Base-by-base conservation (phyloP, 1,139 yeast species). In the Scheffersomyces insectosa region DNA sequence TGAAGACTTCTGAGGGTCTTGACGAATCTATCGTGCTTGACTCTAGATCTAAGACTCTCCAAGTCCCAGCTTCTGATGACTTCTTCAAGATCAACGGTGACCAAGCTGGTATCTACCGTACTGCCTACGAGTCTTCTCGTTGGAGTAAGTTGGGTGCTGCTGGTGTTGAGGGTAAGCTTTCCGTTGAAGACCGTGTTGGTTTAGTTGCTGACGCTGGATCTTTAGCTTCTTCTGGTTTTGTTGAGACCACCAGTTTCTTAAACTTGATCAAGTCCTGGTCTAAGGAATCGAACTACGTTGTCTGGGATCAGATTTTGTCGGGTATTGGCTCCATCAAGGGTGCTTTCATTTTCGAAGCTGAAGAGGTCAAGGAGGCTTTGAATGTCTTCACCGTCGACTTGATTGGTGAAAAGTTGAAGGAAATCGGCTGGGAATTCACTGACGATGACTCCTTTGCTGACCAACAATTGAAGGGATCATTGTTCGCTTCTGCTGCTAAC, bases 101-200 rank as follows among this genome's bases (percentile, higher is more conserved):
- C 55, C 95, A 85, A 65, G 77, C 88, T 39, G 95, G 96, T 60
- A 79, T 89, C 45, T 89, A 83, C 72, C 81, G 96, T 60, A 86
- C 95, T 39, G 79, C 86, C 28, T 89, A 90, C 66, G 73, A 87
- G 10, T 75, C 85, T 32, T 83, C 79, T 43, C 85, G 96, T 63
- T 82, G 95, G 82, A 64, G 72, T 41, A 83, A 83, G 65, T 78
- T 89, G 53, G 89, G 93, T 44, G 65, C 77, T 52, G 89, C 88
- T 41, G 90, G 89, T 45, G 71, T 70, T 33, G 72, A 73, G 14
- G 87, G 88, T 28, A 70, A 79, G 52, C 75, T 88, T 52, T 77
- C 91, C 6, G 88, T 85, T 40, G 91, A 86, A 62, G 96, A 88
- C 63, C 83, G 95, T 65, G 85, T 87, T 44, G 95, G 95, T 43